Evolutionary conservation across 768 basidiomycete species (phyloP), one percentile per base, ranked within the genome.

Genomic region (Naganishia randhawae): DNA sequence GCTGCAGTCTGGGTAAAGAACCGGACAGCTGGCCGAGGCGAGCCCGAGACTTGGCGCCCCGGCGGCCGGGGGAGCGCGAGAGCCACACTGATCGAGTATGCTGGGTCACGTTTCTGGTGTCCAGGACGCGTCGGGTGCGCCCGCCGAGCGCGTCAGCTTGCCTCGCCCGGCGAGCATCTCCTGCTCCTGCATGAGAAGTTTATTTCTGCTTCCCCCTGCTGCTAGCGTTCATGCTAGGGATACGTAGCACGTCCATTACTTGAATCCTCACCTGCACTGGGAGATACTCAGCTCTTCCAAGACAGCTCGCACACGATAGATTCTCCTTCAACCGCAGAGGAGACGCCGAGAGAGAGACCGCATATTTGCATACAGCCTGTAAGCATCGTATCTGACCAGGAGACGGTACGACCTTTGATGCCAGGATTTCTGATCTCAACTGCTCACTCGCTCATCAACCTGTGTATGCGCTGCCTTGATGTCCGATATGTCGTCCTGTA

Each of bases 161-260:
- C 16, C 45, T 48, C 45, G 45, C 25, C 45, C 19, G 45, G 19
- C 45, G 45, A n/a, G 45, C 45, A 48, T 22, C 45, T 48, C 45
- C 45, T 48, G n/a, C 4, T 22, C 45, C 11, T 48, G 19, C n/a
- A 17, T 6, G 19, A 17, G 25, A 48, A 48, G 45, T 48, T 48
- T 48, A 48, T 4, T 48, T 48, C 45, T 48, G 45, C 45, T n/a
- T 48, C 45, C 45, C 13, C 25, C 45, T 22, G 42, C 19, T 48
- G 45, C 45, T 48, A 48, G 45, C 45, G 45, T 48, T 48, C n/a
- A n/a, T n/a, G n/a, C 45, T 48, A 22, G 45, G 45, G n/a, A 48
- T 17, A 48, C 45, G 45, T 48, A 48, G 45, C 45, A 48, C 45
- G 45, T 48, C 45, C 45, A 48, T 48, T 48, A 48, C 45, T 48